Percentiles rank a stretch among this genome's conserved stretches.
phyloP scores from a whole-genome alignment of 257 asterid species.

The Haberlea rhodopensis region DNA sequence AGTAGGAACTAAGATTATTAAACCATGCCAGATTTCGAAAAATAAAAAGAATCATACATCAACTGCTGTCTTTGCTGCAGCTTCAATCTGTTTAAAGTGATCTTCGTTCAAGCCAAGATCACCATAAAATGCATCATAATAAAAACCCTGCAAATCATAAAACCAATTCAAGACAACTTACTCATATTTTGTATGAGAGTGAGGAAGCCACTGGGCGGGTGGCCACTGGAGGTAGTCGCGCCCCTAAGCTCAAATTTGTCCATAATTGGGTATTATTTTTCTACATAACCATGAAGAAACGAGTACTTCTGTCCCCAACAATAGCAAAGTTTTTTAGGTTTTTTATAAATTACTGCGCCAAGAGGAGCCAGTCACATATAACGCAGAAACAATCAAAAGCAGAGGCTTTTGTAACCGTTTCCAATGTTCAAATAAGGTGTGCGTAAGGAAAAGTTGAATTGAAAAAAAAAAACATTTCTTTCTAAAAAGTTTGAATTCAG shows the following conservation, averaged over 20 bases:
- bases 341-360: background rate
- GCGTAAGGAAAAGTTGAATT: background rate
- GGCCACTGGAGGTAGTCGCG: background rate
- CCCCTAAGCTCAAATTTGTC: background rate
- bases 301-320: background rate
- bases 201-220: background rate
- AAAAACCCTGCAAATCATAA: slow-evolving; percentile 70
- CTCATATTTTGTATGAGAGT: slow-evolving; percentile 2
- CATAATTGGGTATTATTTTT: too few relatives aligned
- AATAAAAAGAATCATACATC: slow-evolving; percentile 48
- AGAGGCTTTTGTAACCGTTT: background rate
- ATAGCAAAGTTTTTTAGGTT: background rate
- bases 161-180: slow-evolving; percentile 25
- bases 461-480: background rate
- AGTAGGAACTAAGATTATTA: slow-evolving; percentile 10
- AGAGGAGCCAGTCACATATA: background rate
- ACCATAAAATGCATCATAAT: slow-evolving; percentile 93
- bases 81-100: slow-evolving; percentile 77
- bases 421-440: background rate
- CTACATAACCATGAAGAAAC: background rate
- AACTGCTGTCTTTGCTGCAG: slow-evolving; percentile 76
- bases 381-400: background rate
- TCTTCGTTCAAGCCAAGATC: slow-evolving; percentile 89
- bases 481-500: background rate
- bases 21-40: slow-evolving; percentile 12